phyloP scores from a whole-genome alignment of 164 flowering plant genomes.

The Magnolia sinica region DNA sequence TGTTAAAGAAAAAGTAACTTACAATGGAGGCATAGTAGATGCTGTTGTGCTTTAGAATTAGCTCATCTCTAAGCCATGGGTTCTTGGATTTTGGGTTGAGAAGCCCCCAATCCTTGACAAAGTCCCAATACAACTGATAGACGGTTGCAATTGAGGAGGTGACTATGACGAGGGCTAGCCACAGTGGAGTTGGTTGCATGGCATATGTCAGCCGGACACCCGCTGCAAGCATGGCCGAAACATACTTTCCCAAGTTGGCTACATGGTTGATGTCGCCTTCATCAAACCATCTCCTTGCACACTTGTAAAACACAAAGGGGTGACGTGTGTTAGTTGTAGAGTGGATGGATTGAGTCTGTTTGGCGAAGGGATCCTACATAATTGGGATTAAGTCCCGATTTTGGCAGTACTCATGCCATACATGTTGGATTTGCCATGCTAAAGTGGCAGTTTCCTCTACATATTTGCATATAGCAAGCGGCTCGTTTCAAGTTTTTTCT shows the following conservation, averaged over 20 bases:
- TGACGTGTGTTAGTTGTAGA: too few relatives aligned
- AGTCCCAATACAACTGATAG: conserved; percentile 97
- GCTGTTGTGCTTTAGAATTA: conserved; percentile 69
- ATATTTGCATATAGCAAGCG: too few relatives aligned
- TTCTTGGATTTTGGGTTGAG: conserved; percentile 64
- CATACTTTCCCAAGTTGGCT: conserved; percentile 95
- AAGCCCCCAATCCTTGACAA: conserved; percentile 91
- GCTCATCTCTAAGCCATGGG: conserved; percentile 80
- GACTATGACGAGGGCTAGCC: conserved; percentile 55
- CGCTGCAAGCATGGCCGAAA: conserved; percentile 98
- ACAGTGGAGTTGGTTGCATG: conserved; percentile 40
- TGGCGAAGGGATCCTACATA: too few relatives aligned
- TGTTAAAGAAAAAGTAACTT: conserved; percentile 23
- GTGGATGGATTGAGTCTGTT: too few relatives aligned
- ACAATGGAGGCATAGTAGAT: conserved; percentile 79
- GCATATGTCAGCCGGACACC: conserved; percentile 76
- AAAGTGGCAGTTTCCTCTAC: too few relatives aligned
- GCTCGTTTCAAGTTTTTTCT: too few relatives aligned
- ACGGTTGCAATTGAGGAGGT: conserved; percentile 75
- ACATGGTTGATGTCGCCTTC: conserved; percentile 60
- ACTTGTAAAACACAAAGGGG: conserved; percentile 9
- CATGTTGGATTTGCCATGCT: too few relatives aligned
- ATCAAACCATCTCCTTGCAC: conserved; percentile 92
- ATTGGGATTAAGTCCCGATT: too few relatives aligned
- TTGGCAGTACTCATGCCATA: too few relatives aligned